Conservation (phyloP, 805 yeast species). For the Starmerella potacharoeniae region DNA sequence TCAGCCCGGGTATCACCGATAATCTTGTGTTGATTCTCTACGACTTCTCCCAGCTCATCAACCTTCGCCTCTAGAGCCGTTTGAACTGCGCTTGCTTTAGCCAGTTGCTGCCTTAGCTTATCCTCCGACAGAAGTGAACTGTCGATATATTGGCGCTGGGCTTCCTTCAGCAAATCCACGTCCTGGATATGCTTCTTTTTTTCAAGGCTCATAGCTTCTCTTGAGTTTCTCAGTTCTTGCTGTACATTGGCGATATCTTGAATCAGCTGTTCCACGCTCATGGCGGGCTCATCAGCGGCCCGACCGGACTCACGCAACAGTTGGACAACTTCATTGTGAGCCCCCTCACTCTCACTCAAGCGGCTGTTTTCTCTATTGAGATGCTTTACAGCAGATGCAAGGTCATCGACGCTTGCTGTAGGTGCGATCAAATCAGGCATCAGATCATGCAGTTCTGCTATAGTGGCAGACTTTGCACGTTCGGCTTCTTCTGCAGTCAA, state of each 20-base stretch:
- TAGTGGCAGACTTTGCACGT: neutral
- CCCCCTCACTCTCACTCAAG: neutral
- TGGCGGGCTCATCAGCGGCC: neutral
- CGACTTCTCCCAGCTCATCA: neutral
- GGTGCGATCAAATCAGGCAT: constrained; percentile 7
- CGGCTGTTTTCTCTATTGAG: neutral
- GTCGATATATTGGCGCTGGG: neutral
- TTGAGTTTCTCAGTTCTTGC: neutral
- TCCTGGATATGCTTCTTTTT: neutral
- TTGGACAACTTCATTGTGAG: neutral
- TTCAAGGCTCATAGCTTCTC: neutral
- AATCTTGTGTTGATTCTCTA: constrained; percentile 5
- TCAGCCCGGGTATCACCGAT: constrained; percentile 2
- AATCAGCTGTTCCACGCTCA: neutral
- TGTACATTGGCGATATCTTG: neutral
- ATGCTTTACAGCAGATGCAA: neutral
- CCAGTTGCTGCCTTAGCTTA: neutral
- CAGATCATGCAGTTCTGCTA: constrained; percentile 3
- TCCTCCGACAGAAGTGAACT: neutral
- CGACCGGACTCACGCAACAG: neutral
- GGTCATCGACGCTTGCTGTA: constrained; percentile 1
- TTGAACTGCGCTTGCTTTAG: neutral
- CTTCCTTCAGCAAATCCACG: neutral
- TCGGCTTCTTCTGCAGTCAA: neutral
- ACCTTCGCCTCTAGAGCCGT: neutral